phyloP scores from a whole-genome alignment of 352 stramenopile species.

The Phytophthora uliginosa region DNA sequence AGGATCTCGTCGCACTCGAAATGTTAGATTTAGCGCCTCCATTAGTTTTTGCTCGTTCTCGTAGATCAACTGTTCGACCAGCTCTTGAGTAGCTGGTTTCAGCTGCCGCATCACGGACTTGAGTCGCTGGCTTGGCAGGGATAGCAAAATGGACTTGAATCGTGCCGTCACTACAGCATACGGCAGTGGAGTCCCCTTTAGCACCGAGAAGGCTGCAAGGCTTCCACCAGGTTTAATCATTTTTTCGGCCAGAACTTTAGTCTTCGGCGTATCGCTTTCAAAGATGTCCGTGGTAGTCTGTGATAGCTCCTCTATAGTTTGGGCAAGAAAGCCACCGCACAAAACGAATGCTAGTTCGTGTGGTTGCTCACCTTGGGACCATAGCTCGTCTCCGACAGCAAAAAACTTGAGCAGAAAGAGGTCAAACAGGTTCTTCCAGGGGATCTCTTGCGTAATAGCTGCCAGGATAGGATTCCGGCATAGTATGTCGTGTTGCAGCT shows the following conservation, averaged over 20 bases:
- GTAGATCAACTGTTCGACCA: constrained; percentile 46
- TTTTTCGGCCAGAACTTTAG: constrained; percentile 46
- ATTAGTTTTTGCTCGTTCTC: constrained; percentile 52
- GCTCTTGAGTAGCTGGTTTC: constrained; percentile 30
- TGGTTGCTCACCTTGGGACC: constrained; percentile 45
- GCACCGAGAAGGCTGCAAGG: constrained; percentile 44
- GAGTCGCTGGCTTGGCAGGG: constrained; percentile 57
- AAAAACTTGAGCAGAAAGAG: constrained; percentile 66
- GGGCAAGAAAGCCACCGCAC: constrained; percentile 59
- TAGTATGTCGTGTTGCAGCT: constrained; percentile 66
- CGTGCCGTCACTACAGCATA: constrained; percentile 53
- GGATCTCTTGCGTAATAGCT: constrained; percentile 55
- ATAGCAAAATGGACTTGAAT: constrained; percentile 72
- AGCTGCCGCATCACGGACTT: constrained; percentile 65
- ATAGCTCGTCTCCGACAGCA: constrained; percentile 57
- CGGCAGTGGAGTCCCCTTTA: constrained; percentile 37
- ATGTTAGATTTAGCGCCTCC: constrained; percentile 33
- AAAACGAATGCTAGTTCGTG: constrained; percentile 61
- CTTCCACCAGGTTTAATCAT: constrained; percentile 54
- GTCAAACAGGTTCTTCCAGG: constrained; percentile 73
- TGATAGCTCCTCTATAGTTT: constrained; percentile 24
- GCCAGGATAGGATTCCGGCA: constrained; percentile 55
- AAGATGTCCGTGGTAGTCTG: constrained; percentile 14
- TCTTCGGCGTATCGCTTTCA: constrained; percentile 21
- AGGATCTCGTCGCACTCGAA: constrained; percentile 30